phyloP scores from a whole-genome alignment of 352 stramenopile species.

The Phytophthora hibernalis region DNA sequence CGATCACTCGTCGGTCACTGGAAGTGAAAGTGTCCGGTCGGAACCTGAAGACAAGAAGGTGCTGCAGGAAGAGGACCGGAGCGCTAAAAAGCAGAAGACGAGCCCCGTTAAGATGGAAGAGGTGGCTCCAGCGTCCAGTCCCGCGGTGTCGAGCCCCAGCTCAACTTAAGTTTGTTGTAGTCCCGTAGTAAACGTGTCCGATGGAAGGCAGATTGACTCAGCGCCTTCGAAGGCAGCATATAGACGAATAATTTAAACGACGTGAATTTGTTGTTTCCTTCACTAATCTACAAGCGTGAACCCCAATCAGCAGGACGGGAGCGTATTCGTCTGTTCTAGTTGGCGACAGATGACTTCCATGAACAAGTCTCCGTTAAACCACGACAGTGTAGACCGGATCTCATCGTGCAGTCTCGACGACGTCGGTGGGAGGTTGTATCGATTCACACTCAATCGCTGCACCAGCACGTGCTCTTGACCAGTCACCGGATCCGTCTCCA shows the following conservation, averaged over 20 bases:
- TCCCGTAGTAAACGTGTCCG: slow-evolving; percentile 18
- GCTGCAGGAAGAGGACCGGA: slow-evolving; percentile 15
- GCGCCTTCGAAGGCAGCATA: slow-evolving; percentile 8
- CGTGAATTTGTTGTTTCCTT: slow-evolving; percentile 13
- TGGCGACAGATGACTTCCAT: slow-evolving; percentile 64
- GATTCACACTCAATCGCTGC: slow-evolving; percentile 51
- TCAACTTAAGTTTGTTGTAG: slow-evolving; percentile 9
- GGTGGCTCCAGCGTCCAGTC: background rate
- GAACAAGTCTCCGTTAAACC: slow-evolving; percentile 66
- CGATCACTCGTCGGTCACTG: slow-evolving; percentile 19
- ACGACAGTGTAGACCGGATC: slow-evolving; percentile 53
- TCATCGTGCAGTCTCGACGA: slow-evolving; percentile 54
- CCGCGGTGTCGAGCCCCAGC: slow-evolving; percentile 11
- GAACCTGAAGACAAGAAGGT: slow-evolving; percentile 20
- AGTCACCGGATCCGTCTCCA: slow-evolving; percentile 37
- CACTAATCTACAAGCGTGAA: no score
- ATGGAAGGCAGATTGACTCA: slow-evolving; percentile 15
- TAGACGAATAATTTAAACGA: slow-evolving; percentile 42
- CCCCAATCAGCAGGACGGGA: background rate
- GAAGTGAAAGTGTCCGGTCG: slow-evolving; percentile 24
- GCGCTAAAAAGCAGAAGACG: slow-evolving; percentile 31
- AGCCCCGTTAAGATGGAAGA: slow-evolving; percentile 18
- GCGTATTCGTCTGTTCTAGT: slow-evolving; percentile 38
- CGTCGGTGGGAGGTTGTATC: slow-evolving; percentile 60
- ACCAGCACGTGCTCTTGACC: slow-evolving; percentile 52